A percentile compares a stretch with the other conserved stretches of the same genome.
Evolutionary conservation across 768 basidiomycete genomes (phyloP).

Genomic region (Rhodotorula taiwanensis): DNA sequence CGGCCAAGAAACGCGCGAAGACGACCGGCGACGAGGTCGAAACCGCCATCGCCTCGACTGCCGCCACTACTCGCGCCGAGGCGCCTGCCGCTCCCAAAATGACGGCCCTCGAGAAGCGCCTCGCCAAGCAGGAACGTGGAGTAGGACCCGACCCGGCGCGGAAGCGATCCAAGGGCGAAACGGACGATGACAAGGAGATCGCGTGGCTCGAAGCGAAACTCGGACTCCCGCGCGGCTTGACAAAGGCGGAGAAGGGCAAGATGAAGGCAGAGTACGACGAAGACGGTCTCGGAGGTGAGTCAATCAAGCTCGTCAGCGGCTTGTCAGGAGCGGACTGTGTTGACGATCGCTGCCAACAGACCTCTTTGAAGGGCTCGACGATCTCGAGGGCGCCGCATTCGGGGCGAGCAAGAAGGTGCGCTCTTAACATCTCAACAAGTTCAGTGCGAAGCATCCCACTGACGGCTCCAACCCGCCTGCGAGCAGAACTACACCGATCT

Average conservation of each 20-base stretch:
- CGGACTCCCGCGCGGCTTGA: constrained; percentile 47
- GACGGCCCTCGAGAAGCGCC: constrained; percentile 32
- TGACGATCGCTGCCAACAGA: constrained; percentile 46
- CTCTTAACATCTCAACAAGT: constrained; percentile 17
- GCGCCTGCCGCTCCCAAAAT: constrained; percentile 14
- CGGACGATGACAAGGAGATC: constrained; percentile 78
- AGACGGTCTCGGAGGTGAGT: constrained; percentile 76
- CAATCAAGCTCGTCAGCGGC: neutral
- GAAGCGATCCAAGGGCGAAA: constrained; percentile 43
- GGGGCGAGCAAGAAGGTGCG: constrained; percentile 42
- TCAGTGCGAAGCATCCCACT: no score
- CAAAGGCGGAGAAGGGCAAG: constrained; percentile 46
- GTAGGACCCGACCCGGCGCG: constrained; percentile 2
- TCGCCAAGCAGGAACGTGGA: constrained; percentile 30
- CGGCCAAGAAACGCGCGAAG: constrained; percentile 14
- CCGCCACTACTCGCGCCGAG: neutral
- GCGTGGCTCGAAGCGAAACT: constrained; percentile 72
- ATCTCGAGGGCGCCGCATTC: constrained; percentile 41
- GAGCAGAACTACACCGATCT: constrained; percentile 36
- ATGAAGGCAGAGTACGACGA: constrained; percentile 52
- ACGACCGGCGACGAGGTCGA: neutral
- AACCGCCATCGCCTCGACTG: no score
- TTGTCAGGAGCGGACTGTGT: neutral
- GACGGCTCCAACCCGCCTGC: no score
- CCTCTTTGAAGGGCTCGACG: constrained; percentile 53